Percentiles rank a stretch among this genome's conserved stretches.
phyloP scores from a whole-genome alignment of 805 yeast species.

The Jamesozyma gamospora region DNA sequence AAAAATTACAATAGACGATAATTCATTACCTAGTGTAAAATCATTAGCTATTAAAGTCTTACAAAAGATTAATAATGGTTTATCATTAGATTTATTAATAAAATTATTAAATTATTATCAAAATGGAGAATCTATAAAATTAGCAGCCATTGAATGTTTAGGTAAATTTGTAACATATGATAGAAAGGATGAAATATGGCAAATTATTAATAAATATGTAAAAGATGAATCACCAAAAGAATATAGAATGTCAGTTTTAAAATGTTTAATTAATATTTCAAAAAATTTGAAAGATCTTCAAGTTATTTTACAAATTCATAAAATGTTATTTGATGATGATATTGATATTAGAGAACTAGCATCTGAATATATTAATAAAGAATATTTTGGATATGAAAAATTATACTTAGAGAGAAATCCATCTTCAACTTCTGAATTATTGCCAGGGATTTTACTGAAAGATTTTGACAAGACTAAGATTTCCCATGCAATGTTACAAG shows the following conservation, averaged over 20 bases:
- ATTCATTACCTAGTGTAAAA: slow-evolving; percentile 37
- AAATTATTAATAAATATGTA: slow-evolving; percentile 5
- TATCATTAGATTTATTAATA: slow-evolving; percentile 14
- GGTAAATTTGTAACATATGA: slow-evolving; percentile 34
- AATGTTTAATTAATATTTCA: slow-evolving; percentile 13
- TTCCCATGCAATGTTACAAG: not conserved
- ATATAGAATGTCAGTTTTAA: slow-evolving; percentile 18
- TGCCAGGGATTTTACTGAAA: not conserved
- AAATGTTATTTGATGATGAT: slow-evolving; percentile 56
- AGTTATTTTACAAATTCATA: slow-evolving; percentile 24
- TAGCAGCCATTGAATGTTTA: slow-evolving; percentile 41
- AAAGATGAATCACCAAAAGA: slow-evolving; percentile 18
- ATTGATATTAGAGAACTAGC: slow-evolving; percentile 44
- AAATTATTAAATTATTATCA: slow-evolving; percentile 21
- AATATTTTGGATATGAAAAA: slow-evolving; percentile 4
- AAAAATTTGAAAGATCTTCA: slow-evolving; percentile 1
- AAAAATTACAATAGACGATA: slow-evolving; percentile 17
- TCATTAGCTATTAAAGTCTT: slow-evolving; percentile 33
- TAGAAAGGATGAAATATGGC: slow-evolving; percentile 7
- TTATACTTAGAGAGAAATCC: not conserved
- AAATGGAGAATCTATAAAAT: slow-evolving; percentile 38
- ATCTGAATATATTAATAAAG: slow-evolving; percentile 32
- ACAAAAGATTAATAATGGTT: slow-evolving; percentile 13
- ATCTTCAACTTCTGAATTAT: not conserved
- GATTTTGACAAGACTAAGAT: not conserved